Evolutionary conservation across 352 stramenopile species (phyloP).

Genomic region (Globisporangium apiculatum): DNA sequence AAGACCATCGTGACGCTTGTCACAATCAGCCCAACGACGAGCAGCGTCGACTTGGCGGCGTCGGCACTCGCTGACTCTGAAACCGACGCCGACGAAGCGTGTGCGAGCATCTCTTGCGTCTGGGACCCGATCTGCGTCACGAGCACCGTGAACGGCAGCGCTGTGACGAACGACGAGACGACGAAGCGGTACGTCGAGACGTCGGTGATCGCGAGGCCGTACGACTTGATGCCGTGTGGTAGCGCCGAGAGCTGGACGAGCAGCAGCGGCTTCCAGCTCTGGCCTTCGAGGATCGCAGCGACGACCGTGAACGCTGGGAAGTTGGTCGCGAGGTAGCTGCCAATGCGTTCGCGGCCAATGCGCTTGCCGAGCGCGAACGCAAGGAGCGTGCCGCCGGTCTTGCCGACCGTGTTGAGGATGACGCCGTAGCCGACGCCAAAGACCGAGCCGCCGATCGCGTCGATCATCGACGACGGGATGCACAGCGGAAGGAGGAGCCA

Average conservation of each 20-base stretch:
- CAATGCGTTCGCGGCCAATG: conserved; percentile 42
- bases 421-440: conserved; percentile 45
- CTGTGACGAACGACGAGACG: conserved; percentile 45
- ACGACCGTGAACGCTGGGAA: conserved; percentile 50
- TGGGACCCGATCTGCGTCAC: conserved; percentile 62
- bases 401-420: conserved; percentile 50
- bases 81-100: conserved; percentile 10
- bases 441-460: conserved; percentile 55
- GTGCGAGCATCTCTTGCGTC: conserved; percentile 34
- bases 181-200: conserved; percentile 45
- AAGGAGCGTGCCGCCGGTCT: conserved; percentile 52
- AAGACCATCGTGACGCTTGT: conserved; percentile 37
- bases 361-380: conserved; percentile 54
- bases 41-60: conserved; percentile 18
- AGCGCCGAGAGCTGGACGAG: conserved; percentile 68
- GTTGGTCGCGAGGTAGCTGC: conserved; percentile 43
- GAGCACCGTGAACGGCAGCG: conserved; percentile 45
- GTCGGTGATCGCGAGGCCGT: conserved; percentile 62
- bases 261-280: conserved; percentile 66
- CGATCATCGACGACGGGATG: conserved; percentile 58
- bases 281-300: conserved; percentile 40
- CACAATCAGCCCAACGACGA: conserved; percentile 23
- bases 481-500: conserved; percentile 50
- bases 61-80: conserved; percentile 9
- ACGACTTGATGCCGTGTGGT: conserved; percentile 69